A percentile compares a stretch with the other conserved stretches of the same genome.
phyloP scores from a whole-genome alignment of 768 basidiomycete species.

The Russula brevipes region DNA sequence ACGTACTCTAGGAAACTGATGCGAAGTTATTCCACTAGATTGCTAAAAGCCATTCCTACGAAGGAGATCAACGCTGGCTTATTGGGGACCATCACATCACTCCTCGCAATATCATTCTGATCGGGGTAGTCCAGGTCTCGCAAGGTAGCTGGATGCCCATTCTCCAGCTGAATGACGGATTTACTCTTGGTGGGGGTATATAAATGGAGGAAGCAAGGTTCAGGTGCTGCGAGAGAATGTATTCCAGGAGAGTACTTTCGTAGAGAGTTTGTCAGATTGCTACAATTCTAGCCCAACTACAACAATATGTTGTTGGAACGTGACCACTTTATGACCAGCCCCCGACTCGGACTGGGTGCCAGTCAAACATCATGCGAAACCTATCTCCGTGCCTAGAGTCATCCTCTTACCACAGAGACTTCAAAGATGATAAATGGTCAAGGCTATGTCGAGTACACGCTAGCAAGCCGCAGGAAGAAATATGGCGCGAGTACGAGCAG shows the following conservation, averaged over 20 bases:
- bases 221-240: background rate
- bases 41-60: background rate
- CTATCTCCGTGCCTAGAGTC: too few relatives aligned
- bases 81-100: slow-evolving; percentile 1
- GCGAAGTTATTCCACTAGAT: background rate
- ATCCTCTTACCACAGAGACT: too few relatives aligned
- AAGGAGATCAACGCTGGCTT: background rate
- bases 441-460: too few relatives aligned
- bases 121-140: slow-evolving; percentile 12
- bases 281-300: too few relatives aligned
- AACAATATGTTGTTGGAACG: too few relatives aligned
- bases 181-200: background rate
- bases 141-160: slow-evolving; percentile 22
- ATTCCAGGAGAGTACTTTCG: background rate
- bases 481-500: too few relatives aligned
- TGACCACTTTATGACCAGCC: too few relatives aligned
- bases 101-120: background rate
- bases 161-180: slow-evolving; percentile 7
- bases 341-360: too few relatives aligned
- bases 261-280: background rate
- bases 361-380: too few relatives aligned
- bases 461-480: too few relatives aligned
- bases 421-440: too few relatives aligned
- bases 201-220: background rate
- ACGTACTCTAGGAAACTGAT: background rate